These are phyloP conservation scores for Paecilomyces dactylethromorphus DNA, from an alignment of 2,329 filamentous ascomycete species.

Conservation along the genomic window DNA sequence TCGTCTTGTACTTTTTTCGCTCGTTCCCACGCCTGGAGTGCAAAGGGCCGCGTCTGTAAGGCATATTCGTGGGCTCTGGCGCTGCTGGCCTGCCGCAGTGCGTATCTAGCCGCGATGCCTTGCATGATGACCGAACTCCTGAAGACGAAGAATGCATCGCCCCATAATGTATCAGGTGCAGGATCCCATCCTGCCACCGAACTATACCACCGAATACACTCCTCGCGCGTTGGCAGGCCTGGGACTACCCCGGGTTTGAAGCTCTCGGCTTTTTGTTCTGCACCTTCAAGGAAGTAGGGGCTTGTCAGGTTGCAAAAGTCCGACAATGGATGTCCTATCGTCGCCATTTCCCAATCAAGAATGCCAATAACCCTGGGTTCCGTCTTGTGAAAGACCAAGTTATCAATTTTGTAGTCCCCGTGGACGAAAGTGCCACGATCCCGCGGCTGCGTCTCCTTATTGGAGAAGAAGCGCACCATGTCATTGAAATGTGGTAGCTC, in stretches of 20 bases:
- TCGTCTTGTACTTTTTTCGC: slow-evolving; percentile 48
- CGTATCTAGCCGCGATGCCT: slow-evolving; percentile 86
- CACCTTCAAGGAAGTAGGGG: slow-evolving; percentile 30
- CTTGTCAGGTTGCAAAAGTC: slow-evolving; percentile 74
- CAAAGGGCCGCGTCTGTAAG: slow-evolving; percentile 62
- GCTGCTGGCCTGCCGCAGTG: slow-evolving; percentile 81
- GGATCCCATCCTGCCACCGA: slow-evolving; percentile 67
- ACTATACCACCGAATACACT: slow-evolving; percentile 60
- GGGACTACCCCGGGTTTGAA: slow-evolving; percentile 60
- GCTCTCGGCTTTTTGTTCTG: slow-evolving; percentile 29
- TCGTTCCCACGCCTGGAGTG: slow-evolving; percentile 70
- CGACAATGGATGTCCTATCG: slow-evolving; percentile 88
- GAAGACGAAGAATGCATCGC: slow-evolving; percentile 57
- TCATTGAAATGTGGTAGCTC: slow-evolving; percentile 77
- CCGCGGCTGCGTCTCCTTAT: slow-evolving; percentile 62
- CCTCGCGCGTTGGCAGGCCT: slow-evolving; percentile 57
- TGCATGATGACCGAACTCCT: slow-evolving; percentile 63
- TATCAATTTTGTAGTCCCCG: slow-evolving; percentile 95
- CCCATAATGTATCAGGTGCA: slow-evolving; percentile 52
- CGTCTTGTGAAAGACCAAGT: slow-evolving; percentile 82
- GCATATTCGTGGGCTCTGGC: slow-evolving; percentile 70
- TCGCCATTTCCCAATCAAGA: slow-evolving; percentile 98
- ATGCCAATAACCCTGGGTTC: slow-evolving; percentile 86
- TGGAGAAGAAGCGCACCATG: slow-evolving; percentile 70
- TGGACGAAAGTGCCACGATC: slow-evolving; percentile 79